Evolutionary conservation across 2,329 filamentous ascomycete species (phyloP), one percentile per base, ranked within the genome.

Genomic region (Ploettnerulaceae sp.): DNA sequence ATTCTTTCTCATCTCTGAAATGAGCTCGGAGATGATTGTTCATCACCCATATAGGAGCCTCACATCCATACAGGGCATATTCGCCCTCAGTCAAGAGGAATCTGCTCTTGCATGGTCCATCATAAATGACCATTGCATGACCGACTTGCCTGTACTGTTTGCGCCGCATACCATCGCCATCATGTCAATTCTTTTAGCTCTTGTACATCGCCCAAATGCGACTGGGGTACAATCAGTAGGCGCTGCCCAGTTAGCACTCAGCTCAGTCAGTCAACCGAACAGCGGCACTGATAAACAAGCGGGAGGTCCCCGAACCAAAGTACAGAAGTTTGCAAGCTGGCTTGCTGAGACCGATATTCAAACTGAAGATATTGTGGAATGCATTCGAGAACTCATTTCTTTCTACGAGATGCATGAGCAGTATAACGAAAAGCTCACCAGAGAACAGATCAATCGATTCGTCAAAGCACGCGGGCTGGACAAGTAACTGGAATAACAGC

Each of bases 61-160:
- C 33, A 72, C 73, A 15, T 79, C 84, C 32, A 66, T 86, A n/a
- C 76, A 80, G 53, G 67, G 70, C 5, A 71, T 73, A 21, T 74
- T 86, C 47, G 70, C 73, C 26, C 69, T 87, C 31, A 79, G 72
- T 8, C 71, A 74, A 47, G 83, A 86, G 54, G 84, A 88, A 60
- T 72, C 75, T 18, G 72, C 74, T 32, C 69, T 85, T 28, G 81
- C 82, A 32, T 83, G 81, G 74, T 82, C 78, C 0, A 77, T 86
- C 53, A 78, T 87, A 62, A 88, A 87, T 59, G 84, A 88, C 61
- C 81, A 82, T 61, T 87, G 82, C 64, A 74, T 85, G 53, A 87
- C 84, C 0, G 84, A 87, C 60, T 67, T 86, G 7, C 80, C 81
- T 2, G 67, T 88, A 8, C 70, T 86, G 1, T 78, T 83, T 60